Evolutionary conservation across 805 yeast genomes (phyloP).

Genomic region (Saccharomyces mikatae): DNA sequence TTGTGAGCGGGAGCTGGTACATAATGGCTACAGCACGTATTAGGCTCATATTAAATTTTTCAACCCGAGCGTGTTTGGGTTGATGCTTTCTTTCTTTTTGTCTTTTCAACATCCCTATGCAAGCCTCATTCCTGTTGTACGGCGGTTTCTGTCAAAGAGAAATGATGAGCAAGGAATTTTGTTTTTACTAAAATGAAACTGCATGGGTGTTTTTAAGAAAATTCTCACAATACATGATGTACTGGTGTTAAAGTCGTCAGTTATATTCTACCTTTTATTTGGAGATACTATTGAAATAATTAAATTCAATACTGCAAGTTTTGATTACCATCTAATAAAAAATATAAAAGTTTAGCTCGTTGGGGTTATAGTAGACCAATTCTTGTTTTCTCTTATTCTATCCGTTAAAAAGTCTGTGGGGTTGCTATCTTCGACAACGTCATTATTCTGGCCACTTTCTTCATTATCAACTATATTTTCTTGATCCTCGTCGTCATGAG

Average conservation of each 20-base stretch:
- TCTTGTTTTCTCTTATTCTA: constrained; percentile 20
- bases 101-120: neutral
- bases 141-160: neutral
- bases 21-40: neutral
- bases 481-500: constrained; percentile 4
- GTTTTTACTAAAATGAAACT: neutral
- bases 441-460: neutral
- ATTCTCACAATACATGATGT: neutral
- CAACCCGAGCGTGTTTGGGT: neutral
- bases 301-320: neutral
- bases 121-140: neutral
- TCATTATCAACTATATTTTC: neutral
- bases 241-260: neutral
- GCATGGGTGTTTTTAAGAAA: neutral
- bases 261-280: neutral
- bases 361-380: constrained; percentile 19
- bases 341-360: neutral
- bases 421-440: neutral
- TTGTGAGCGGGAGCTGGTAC: neutral
- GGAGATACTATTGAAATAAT: neutral
- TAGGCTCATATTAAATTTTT: neutral
- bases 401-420: constrained; percentile 7
- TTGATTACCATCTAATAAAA: neutral
- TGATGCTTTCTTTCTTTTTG: neutral
- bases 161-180: neutral